Percentiles rank a stretch among this genome's conserved stretches.
phyloP scores from a whole-genome alignment of 1,284 basidiomycete species.

The Mycosarcoma maydis region DNA sequence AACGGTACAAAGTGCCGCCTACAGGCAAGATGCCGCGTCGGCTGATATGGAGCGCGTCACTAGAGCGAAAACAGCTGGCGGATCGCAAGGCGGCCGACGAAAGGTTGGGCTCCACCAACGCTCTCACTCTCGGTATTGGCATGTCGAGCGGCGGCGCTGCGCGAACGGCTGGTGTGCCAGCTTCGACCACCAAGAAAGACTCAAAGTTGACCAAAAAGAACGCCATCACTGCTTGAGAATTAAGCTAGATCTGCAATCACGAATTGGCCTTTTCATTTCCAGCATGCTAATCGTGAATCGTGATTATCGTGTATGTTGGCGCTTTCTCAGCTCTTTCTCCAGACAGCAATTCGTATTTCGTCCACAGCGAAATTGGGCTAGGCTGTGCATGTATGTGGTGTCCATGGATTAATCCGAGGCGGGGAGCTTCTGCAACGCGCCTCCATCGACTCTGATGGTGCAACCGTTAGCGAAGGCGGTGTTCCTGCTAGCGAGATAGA shows the following conservation, averaged over 20 bases:
- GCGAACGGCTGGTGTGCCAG: slow-evolving; percentile 3
- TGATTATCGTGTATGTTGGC: too few relatives aligned
- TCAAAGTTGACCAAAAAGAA: slow-evolving; percentile 20
- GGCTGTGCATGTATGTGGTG: too few relatives aligned
- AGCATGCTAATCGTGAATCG: too few relatives aligned
- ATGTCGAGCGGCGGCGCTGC: slow-evolving; percentile 2
- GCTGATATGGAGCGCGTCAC: slow-evolving; percentile 27
- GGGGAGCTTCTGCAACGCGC: slow-evolving; percentile 42
- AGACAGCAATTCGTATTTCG: too few relatives aligned
- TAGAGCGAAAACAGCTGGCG: slow-evolving; percentile 6
- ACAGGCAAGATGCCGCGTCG: slow-evolving; percentile 62
- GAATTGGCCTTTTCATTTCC: background rate
- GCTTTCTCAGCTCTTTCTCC: too few relatives aligned
- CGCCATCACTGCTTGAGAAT: slow-evolving; percentile 16
- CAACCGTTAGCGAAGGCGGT: slow-evolving; percentile 44
- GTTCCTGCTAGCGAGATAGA: slow-evolving; percentile 22
- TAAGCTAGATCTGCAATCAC: background rate
- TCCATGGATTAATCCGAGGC: slow-evolving; percentile 18
- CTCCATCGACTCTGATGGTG: slow-evolving; percentile 43
- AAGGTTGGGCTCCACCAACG: too few relatives aligned
- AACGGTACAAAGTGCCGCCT: slow-evolving; percentile 62
- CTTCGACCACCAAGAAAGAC: slow-evolving; percentile 3
- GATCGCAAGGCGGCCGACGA: slow-evolving; percentile 3
- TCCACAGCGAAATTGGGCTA: too few relatives aligned
- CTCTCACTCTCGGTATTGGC: too few relatives aligned